Evolutionary conservation across 2,329 filamentous ascomycete genomes (phyloP), one percentile per base, ranked within the genome.

Genomic region (Fusarium sp.): DNA sequence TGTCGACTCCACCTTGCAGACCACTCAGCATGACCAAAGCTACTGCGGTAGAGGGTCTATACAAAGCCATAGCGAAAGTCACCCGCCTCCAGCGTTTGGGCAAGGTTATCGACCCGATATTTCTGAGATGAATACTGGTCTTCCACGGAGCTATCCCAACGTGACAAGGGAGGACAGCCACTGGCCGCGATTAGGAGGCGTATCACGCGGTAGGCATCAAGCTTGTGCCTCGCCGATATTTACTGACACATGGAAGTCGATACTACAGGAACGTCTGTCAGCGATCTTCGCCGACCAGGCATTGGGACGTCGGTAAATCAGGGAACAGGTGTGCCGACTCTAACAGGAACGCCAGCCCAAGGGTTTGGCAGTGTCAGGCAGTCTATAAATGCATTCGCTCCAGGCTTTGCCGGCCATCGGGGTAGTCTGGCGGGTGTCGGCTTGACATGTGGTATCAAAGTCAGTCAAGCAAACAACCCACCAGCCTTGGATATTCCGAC

Each of bases 361-460:
- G 23, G 49, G 8, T 50, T 56, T n/a, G 47, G 53, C 5, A 37
- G 49, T 23, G 35, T 39, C 4, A 60, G 45, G 10, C 67, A 63
- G 15, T 19, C 52, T 4, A 13, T 41, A 11, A 51, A 29, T 11
- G 31, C 42, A 11, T 65, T 61, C 17, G 47, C 59, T 10, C 54
- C 65, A 21, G 48, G 50, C 9, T 67, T 73, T 43, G 49, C 53
- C 4, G 61, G 63, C 19, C 61, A 60, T 38, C 66, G 69, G 4
- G 45, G 55, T 15, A 59, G 57, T 10, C 49, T 72, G 14, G 19
- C 65, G 14, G 67, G 70, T 11, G 52, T 73, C n/a, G 72, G 73
- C 8, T 53, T 75, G 13, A 68, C 68, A 8, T 71, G 73, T 36
- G 73, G 71, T 14, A 54, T 74, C 9, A 74, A 69, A 43, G 65